Evolutionary conservation across 2,329 filamentous ascomycete genomes (phyloP).

Genomic region (Pseudogymnoascus sp.): DNA sequence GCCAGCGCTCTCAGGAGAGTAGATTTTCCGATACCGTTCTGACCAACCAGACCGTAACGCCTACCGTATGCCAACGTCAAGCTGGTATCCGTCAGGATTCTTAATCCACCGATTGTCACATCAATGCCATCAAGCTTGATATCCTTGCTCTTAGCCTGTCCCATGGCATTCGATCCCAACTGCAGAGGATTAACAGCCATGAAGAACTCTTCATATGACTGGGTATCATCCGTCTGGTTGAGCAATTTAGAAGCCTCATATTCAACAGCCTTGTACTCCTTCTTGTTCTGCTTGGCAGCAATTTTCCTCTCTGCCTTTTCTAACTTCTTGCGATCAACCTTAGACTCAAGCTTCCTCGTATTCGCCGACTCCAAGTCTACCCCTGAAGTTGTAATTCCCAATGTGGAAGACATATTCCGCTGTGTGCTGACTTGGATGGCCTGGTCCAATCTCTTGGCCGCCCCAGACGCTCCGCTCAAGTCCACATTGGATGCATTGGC

Average conservation of each 20-base stretch:
- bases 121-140: constrained; percentile 97
- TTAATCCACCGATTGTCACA: constrained; percentile 78
- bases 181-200: constrained; percentile 98
- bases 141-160: constrained; percentile 88
- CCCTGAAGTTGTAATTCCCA: constrained; percentile 73
- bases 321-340: constrained; percentile 96
- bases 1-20: constrained; percentile 89
- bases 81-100: constrained; percentile 85
- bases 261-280: constrained; percentile 95
- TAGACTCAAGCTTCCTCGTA: constrained; percentile 87
- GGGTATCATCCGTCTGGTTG: constrained; percentile 69
- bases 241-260: constrained; percentile 92
- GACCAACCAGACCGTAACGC: constrained; percentile 92
- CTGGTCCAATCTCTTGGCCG: constrained; percentile 81
- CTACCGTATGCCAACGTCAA: constrained; percentile 86
- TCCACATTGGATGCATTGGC: constrained; percentile 62
- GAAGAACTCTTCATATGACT: constrained; percentile 99
- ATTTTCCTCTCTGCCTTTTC: constrained; percentile 98
- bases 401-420: constrained; percentile 90
- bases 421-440: constrained; percentile 90
- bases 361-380: constrained; percentile 95
- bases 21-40: constrained; percentile 98
- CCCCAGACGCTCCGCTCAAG: constrained; percentile 61
- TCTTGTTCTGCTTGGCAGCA: constrained; percentile 96
- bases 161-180: constrained; percentile 58